Percentiles rank a stretch among this genome's conserved stretches.
Evolutionary conservation across 1,139 yeast genomes (phyloP).

Genomic region (Diutina mesorugosa): DNA sequence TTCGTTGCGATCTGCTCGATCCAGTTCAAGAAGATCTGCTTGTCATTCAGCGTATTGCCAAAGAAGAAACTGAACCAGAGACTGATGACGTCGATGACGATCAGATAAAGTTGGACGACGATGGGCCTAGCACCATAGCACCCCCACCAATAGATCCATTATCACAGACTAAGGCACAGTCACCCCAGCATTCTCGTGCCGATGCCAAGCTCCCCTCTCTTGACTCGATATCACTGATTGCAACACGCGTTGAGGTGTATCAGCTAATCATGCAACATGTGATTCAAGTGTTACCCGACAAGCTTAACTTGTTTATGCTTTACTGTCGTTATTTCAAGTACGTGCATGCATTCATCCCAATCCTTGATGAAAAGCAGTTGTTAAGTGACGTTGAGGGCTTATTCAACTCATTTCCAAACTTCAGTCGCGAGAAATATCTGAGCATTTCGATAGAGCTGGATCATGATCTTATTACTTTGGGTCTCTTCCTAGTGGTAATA

Average conservation of each 20-base stretch:
- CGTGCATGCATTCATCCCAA: slow-evolving; percentile 15
- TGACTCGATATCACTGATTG: background rate
- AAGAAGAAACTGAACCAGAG: background rate
- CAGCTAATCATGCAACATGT: background rate
- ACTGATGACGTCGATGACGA: slow-evolving; percentile 7
- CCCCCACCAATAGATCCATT: background rate
- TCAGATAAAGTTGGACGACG: background rate
- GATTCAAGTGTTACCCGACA: background rate
- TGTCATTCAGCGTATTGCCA: background rate
- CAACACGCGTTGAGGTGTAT: background rate
- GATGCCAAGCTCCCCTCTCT: background rate
- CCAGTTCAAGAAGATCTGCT: background rate
- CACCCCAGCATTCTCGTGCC: background rate
- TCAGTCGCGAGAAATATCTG: background rate
- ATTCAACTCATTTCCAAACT: background rate
- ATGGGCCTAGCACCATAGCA: background rate
- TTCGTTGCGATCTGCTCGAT: background rate
- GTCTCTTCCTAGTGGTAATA: background rate
- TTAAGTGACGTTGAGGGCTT: background rate
- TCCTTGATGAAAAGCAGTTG: background rate
- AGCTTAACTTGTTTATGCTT: slow-evolving; percentile 1
- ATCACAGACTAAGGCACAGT: background rate
- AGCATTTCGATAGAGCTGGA: background rate
- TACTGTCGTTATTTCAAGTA: slow-evolving; percentile 8
- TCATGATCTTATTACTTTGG: background rate